Evolutionary conservation across 2,329 filamentous ascomycete genomes (phyloP).

Genomic region (Talaromyces piceae): DNA sequence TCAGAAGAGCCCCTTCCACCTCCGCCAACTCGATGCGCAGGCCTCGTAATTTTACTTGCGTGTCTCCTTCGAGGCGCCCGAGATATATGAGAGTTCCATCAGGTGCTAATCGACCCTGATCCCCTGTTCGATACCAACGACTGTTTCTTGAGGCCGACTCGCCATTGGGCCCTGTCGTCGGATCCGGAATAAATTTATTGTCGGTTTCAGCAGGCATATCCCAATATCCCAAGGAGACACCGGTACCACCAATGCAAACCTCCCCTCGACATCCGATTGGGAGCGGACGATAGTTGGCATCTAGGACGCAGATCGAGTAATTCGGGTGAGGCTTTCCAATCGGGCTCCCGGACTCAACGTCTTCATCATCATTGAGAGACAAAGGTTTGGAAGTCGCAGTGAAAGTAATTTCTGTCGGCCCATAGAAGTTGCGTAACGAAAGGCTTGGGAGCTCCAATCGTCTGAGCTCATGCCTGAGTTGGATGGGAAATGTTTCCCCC

Average conservation of each 20-base stretch:
- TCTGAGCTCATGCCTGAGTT: slow-evolving; percentile 9
- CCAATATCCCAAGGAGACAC: slow-evolving; percentile 16
- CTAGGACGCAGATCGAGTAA: slow-evolving; percentile 33
- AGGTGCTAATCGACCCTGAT: slow-evolving; percentile 17
- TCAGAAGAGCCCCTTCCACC: slow-evolving; percentile 30
- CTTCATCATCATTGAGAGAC: neutral
- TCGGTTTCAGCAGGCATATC: slow-evolving; percentile 11
- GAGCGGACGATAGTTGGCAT: slow-evolving; percentile 28
- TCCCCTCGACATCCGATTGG: slow-evolving; percentile 35
- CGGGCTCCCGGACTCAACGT: neutral
- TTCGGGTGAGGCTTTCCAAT: slow-evolving; percentile 27
- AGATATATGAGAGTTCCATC: slow-evolving; percentile 21
- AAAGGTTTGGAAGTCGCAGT: neutral
- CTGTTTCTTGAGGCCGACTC: neutral
- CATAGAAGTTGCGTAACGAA: slow-evolving; percentile 12
- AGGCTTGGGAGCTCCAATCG: too few species aligned
- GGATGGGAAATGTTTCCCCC: slow-evolving; percentile 1
- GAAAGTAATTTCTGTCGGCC: slow-evolving; percentile 12
- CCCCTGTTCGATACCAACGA: slow-evolving; percentile 20
- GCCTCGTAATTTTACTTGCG: slow-evolving; percentile 27
- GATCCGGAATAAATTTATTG: slow-evolving; percentile 12
- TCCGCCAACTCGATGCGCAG: slow-evolving; percentile 43
- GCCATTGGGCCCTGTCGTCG: too few species aligned
- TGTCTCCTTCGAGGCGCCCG: slow-evolving; percentile 24
- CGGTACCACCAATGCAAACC: slow-evolving; percentile 26